These are phyloP conservation scores for Aspergillus eucalypticola DNA, from an alignment of 2,329 filamentous ascomycete genomes.

Conservation along the genomic window DNA sequence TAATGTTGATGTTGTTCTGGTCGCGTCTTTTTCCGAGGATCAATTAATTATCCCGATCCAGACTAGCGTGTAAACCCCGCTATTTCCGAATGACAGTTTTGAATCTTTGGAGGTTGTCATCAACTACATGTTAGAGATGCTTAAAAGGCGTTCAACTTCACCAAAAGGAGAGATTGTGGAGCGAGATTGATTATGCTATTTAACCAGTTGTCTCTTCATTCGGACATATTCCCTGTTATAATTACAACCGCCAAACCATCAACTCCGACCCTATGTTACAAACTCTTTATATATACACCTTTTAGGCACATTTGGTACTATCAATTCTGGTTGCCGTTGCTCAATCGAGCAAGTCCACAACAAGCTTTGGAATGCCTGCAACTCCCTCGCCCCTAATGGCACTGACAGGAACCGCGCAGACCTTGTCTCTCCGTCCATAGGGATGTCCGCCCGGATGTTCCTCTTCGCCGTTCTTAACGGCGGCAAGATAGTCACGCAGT, in stretches of 20 bases:
- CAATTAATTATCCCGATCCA: no score
- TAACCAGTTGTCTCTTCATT: no score
- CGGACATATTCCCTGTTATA: no score
- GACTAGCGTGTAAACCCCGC: no score
- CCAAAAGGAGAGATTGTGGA: no score
- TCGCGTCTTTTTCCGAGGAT: neutral
- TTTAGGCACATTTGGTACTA: neutral
- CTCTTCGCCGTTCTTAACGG: conserved; percentile 61
- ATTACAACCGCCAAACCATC: neutral
- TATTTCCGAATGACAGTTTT: no score
- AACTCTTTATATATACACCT: neutral
- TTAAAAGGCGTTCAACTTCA: no score
- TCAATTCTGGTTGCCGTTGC: neutral
- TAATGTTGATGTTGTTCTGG: neutral
- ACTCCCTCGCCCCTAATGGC: conserved; percentile 86
- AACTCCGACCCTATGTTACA: conserved; percentile 5
- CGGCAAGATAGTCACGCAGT: conserved; percentile 70
- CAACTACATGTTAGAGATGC: neutral
- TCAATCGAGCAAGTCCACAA: conserved; percentile 45
- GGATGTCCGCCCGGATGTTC: conserved; percentile 73
- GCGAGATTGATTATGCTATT: no score
- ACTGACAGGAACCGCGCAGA: conserved; percentile 77
- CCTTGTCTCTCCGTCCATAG: conserved; percentile 60
- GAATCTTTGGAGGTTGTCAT: neutral
- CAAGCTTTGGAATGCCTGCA: conserved; percentile 51